Conservation (phyloP, 139 green algal species). For the Desmodesmus armatus region DNA sequence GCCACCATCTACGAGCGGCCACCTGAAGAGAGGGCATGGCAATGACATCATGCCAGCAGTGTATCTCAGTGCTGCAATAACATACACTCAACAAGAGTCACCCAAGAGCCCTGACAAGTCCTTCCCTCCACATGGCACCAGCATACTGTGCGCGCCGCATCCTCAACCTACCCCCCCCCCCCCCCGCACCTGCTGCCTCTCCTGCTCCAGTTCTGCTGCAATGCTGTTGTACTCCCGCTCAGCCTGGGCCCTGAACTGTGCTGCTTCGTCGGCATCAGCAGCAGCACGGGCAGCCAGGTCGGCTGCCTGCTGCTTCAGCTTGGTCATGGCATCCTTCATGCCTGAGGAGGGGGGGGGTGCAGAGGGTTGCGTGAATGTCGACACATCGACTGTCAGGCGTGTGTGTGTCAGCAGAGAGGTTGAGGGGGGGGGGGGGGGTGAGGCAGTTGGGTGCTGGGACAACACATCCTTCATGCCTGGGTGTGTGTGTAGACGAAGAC, state of each 20-base stretch:
- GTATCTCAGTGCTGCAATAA: background rate
- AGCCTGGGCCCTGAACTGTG: slow-evolving; percentile 7
- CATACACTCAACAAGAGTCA: background rate
- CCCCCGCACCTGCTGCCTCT: slow-evolving; percentile 43
- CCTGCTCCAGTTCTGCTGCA: slow-evolving; percentile 17
- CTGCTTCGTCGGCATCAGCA: slow-evolving; percentile 47
- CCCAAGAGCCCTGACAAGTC: background rate
- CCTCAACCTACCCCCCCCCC: no score
- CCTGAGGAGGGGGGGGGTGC: no score
- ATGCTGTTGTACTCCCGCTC: slow-evolving; percentile 51
- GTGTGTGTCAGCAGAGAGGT: background rate
- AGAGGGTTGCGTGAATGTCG: no score
- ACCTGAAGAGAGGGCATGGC: no score
- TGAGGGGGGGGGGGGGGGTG: no score
- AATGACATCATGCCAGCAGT: no score
- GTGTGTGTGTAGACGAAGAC: no score
- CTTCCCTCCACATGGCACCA: no score
- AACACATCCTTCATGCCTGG: no score
- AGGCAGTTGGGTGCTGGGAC: no score
- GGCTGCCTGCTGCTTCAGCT: slow-evolving; percentile 57
- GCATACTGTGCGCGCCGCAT: background rate
- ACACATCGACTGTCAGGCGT: no score
- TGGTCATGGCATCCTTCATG: slow-evolving; percentile 62
- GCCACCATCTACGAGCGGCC: no score
- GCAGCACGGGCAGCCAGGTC: slow-evolving; percentile 52